phyloP scores from a whole-genome alignment of 345 rosid genomes.

The Carallia pectinifolia region DNA sequence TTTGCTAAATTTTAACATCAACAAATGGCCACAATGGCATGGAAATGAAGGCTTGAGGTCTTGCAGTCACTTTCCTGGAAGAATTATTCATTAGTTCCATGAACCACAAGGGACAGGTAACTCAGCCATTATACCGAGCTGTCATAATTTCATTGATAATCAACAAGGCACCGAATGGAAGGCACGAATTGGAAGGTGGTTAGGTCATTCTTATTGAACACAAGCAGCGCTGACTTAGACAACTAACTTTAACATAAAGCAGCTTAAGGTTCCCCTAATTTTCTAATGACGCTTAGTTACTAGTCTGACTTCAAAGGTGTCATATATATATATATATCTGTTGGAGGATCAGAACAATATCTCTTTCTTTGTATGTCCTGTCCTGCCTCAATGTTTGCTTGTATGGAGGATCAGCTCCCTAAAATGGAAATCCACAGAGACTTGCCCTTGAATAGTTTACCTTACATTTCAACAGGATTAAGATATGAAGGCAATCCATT shows the following conservation, averaged over 20 bases:
- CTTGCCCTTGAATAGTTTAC: slow-evolving; percentile 31
- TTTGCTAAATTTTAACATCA: background rate
- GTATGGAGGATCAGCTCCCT: slow-evolving; percentile 50
- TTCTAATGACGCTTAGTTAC: background rate
- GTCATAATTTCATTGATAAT: slow-evolving; percentile 38
- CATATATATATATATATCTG: slow-evolving; percentile 29
- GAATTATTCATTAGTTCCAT: slow-evolving; percentile 23
- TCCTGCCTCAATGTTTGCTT: slow-evolving; percentile 11
- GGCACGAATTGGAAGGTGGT: slow-evolving; percentile 45
- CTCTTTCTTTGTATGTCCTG: slow-evolving; percentile 12
- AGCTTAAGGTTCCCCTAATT: slow-evolving; percentile 16
- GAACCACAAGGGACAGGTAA: slow-evolving; percentile 26
- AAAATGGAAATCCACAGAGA: slow-evolving; percentile 53
- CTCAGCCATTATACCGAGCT: slow-evolving; percentile 29
- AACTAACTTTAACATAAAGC: slow-evolving; percentile 20
- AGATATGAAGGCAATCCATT: slow-evolving; percentile 36
- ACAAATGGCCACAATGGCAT: background rate
- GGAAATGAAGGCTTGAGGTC: slow-evolving; percentile 23
- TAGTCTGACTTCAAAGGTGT: slow-evolving; percentile 16
- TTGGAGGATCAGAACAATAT: background rate
- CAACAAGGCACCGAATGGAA: slow-evolving; percentile 38
- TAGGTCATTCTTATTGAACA: slow-evolving; percentile 26
- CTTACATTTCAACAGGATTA: slow-evolving; percentile 27
- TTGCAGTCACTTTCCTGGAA: slow-evolving; percentile 23
- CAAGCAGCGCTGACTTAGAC: slow-evolving; percentile 49